Base-by-base conservation (phyloP, 148 eudicot genomes). In the Amaranthus cruentus region DNA sequence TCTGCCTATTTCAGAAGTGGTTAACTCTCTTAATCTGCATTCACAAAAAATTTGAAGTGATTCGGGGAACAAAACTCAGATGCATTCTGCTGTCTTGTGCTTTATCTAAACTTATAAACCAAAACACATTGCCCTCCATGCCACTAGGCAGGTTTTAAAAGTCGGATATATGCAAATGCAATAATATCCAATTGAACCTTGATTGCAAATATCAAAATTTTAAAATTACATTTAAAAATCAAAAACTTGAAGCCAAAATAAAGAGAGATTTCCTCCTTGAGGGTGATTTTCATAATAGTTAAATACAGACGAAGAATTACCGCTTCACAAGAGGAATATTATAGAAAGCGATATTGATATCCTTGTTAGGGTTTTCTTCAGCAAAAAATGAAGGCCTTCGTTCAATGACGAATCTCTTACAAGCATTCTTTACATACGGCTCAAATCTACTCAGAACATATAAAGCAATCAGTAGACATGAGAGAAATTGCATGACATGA, bases 331-430 rank as follows among this genome's bases (percentile, higher is more conserved):
- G 69, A 66, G 99, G 99, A 52, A 95, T 86, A 70, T 95, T 95
- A 72, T 77, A 87, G 74, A 95, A 92, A 54, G 97, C 96, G 43
- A 95, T 84, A 76, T 90, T 91, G 38, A 90, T 82, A 59, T 92
- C 99, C 77, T 90, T 90, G 78, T 90, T 88, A 55, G 92, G 90
- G 80, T 87, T 86, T 75, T 95, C 98, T 69, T 91, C 99, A 18
- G 94, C 80, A 62, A 85, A 77, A 68, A 90, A 86, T 3, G 87
- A 85, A 9, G 96, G 91, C 72, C 85, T 91, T 71, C 80, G 87
- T 56, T 88, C 99, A 89, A 84, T 87, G 54, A 90, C 91, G 74
- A 90, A 95, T 65, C 96, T 79, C 88, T 87, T 92, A 80, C 99
- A 95, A 48, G 99, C 94, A 81, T 83, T 89, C 86, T 77, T 95